Percentiles rank a stretch among this genome's conserved stretches.
Conservation (phyloP, 768 basidiomycete species). For the Lactarius hatsudake region DNA sequence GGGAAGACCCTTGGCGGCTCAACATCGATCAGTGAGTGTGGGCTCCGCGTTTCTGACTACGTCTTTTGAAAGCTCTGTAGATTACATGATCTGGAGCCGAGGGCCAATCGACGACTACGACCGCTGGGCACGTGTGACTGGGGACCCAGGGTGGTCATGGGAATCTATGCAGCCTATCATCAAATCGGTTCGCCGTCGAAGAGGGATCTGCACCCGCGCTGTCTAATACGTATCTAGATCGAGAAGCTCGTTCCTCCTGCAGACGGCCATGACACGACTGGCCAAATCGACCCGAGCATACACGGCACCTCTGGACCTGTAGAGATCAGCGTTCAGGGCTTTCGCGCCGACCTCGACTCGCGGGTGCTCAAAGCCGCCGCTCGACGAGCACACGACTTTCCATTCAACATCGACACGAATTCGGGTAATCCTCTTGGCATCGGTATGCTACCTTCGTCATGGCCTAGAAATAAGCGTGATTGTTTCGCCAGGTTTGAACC, state of each 20-base stretch:
- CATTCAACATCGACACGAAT: slow-evolving; percentile 8
- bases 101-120: slow-evolving; percentile 21
- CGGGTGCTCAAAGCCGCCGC: slow-evolving; percentile 20
- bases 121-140: slow-evolving; percentile 10
- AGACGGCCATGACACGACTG: slow-evolving; percentile 19
- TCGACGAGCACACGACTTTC: not conserved
- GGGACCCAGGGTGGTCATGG: slow-evolving; percentile 25
- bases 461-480: not conserved
- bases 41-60: not conserved
- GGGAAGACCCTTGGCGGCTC: slow-evolving; percentile 32
- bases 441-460: not conserved
- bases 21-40: slow-evolving; percentile 29
- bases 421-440: slow-evolving; percentile 8
- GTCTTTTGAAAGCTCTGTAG: not conserved
- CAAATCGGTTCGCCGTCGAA: not conserved
- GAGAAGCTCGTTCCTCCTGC: slow-evolving; percentile 24
- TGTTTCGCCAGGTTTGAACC: slow-evolving; percentile 5
- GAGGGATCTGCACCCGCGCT: too few relatives aligned
- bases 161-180: slow-evolving; percentile 11
- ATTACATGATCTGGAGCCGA: slow-evolving; percentile 20
- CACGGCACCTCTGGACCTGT: slow-evolving; percentile 23
- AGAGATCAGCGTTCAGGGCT: slow-evolving; percentile 16
- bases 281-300: slow-evolving; percentile 10
- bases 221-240: slow-evolving; percentile 5
- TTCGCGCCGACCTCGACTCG: slow-evolving; percentile 5